These are phyloP conservation scores for Globisporangium recalcitrans DNA, from an alignment of 352 stramenopile species.

Conservation along the genomic window DNA sequence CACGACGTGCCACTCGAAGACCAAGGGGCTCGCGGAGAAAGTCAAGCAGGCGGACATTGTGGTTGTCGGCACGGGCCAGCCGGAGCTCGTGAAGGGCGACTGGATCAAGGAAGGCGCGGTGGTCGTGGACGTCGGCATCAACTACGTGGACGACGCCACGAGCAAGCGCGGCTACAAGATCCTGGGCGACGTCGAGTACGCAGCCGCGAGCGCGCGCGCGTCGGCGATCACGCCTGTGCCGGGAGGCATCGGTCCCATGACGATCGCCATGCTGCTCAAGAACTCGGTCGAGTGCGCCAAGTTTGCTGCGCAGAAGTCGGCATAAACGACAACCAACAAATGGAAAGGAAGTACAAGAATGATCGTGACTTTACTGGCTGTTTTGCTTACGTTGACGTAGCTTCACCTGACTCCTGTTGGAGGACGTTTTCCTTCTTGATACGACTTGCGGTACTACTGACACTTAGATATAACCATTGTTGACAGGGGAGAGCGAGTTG, in stretches of 20 bases:
- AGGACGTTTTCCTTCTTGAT: conserved; percentile 4
- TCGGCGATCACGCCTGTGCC: conserved; percentile 97
- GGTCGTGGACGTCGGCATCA: conserved; percentile 99
- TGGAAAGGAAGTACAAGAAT: not conserved
- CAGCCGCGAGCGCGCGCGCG: conserved; percentile 72
- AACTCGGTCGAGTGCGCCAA: conserved; percentile 72
- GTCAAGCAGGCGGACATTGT: conserved; percentile 93
- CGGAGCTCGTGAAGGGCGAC: conserved; percentile 91
- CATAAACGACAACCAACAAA: not conserved
- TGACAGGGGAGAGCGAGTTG: conserved; percentile 13
- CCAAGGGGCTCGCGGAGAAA: conserved; percentile 53
- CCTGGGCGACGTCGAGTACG: conserved; percentile 96
- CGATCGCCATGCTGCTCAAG: conserved; percentile 91
- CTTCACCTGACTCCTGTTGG: not conserved
- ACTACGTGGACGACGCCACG: conserved; percentile 89
- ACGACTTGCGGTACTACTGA: not conserved
- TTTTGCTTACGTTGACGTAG: not conserved
- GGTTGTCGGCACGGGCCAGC: conserved; percentile 91
- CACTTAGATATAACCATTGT: conserved; percentile 26
- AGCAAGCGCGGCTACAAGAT: conserved; percentile 89
- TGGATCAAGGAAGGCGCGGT: conserved; percentile 97
- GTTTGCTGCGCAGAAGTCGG: conserved; percentile 23
- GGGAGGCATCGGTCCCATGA: conserved; percentile 98
- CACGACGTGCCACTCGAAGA: conserved; percentile 96
- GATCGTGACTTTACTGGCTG: not conserved